Evolutionary conservation across 768 basidiomycete species (phyloP).

Genomic region (Guyanaporus albipodus): DNA sequence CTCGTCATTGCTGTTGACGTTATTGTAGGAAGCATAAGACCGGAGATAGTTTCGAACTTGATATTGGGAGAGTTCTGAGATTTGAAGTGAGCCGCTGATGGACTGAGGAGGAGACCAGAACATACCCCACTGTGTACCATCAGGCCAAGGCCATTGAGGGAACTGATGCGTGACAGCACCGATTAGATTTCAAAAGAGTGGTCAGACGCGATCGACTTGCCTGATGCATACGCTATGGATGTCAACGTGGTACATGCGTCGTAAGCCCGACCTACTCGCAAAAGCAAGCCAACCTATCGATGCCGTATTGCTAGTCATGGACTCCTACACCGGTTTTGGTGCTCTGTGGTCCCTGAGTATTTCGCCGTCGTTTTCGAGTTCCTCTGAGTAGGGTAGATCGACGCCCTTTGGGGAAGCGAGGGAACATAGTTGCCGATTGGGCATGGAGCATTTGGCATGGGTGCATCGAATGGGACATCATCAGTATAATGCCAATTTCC

Average conservation of each 20-base stretch:
- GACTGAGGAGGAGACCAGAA: background rate
- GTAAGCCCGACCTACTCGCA: too few relatives aligned
- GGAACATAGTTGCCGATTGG: too few relatives aligned
- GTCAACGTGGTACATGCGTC: too few relatives aligned
- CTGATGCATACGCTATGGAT: background rate
- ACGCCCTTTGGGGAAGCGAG: too few relatives aligned
- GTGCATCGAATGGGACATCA: too few relatives aligned
- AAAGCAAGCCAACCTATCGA: background rate
- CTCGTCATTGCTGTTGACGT: conserved; percentile 31
- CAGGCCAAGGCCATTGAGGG: conserved; percentile 6
- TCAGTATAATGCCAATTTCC: too few relatives aligned
- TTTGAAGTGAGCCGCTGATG: background rate
- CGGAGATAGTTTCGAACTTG: conserved; percentile 26
- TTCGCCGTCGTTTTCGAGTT: too few relatives aligned
- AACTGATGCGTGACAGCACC: background rate
- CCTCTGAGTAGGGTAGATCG: too few relatives aligned
- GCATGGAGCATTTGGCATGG: too few relatives aligned
- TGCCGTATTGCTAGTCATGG: conserved; percentile 1
- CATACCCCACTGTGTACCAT: conserved; percentile 3
- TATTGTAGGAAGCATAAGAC: background rate
- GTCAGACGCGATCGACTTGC: background rate
- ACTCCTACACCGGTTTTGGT: conserved; percentile 7
- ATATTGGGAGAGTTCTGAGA: conserved; percentile 29
- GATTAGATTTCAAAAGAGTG: background rate
- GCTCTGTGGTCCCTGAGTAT: too few relatives aligned